A percentile compares a stretch with the other conserved stretches of the same genome.
phyloP scores from a whole-genome alignment of 768 basidiomycete genomes.

The Rhizopogon sp. region DNA sequence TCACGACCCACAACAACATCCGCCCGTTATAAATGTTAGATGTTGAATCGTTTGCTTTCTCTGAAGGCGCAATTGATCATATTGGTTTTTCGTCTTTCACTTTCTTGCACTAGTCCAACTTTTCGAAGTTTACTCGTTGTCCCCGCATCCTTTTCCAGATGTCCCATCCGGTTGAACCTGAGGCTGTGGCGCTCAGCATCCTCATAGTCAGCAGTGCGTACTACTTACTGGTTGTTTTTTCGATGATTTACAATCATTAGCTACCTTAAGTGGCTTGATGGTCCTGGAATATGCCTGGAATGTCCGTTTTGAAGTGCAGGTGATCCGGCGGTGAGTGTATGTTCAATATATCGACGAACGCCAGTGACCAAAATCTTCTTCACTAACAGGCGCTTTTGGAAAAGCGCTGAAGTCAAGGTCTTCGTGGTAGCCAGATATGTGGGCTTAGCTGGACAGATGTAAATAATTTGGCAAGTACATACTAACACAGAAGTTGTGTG shows the following conservation, averaged over 20 bases:
- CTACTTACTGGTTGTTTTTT: too few species aligned
- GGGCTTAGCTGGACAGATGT: constrained; percentile 17
- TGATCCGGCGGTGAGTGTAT: constrained; percentile 18
- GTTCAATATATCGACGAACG: not conserved
- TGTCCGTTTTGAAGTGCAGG: constrained; percentile 11
- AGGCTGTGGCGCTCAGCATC: not conserved
- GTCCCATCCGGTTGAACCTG: not conserved
- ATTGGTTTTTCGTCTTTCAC: too few species aligned
- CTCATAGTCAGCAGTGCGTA: not conserved
- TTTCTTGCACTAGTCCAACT: not conserved
- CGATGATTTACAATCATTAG: not conserved
- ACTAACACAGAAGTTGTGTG: not conserved
- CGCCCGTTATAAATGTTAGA: not conserved
- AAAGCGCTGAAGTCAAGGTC: not conserved
- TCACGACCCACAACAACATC: not conserved
- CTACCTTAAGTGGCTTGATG: constrained; percentile 10
- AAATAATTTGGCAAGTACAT: not conserved
- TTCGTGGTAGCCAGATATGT: constrained; percentile 12
- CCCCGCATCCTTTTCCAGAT: not conserved
- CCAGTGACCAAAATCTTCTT: not conserved
- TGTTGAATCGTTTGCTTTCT: not conserved
- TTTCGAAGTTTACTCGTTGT: not conserved
- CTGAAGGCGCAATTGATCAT: not conserved
- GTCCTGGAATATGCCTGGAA: constrained; percentile 8
- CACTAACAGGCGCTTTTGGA: not conserved